Conservation (phyloP, 73 alveolate genomes). For the Stentor roeselii region DNA sequence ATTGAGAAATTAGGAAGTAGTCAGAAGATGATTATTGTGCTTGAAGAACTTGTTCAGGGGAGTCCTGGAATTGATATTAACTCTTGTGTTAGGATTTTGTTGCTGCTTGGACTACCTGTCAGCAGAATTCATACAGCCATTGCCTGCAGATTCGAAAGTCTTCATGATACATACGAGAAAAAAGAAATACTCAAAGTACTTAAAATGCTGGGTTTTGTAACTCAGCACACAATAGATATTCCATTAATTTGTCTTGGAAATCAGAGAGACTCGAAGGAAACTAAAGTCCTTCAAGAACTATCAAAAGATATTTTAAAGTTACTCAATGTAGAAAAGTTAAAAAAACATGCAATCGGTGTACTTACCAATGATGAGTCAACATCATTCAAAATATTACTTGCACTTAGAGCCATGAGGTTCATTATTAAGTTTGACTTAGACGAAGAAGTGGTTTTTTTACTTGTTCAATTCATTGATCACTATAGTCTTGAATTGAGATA, state of each 20-base stretch:
- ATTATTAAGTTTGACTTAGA: neutral
- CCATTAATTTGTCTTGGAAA: neutral
- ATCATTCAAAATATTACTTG: neutral
- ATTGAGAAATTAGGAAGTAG: neutral
- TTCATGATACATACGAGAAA: neutral
- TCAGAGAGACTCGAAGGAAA: neutral
- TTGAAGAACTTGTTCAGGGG: neutral
- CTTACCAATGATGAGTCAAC: conserved; percentile 14
- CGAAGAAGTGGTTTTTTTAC: conserved; percentile 5
- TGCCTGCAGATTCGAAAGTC: neutral
- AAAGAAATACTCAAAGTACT: neutral
- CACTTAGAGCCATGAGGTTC: neutral
- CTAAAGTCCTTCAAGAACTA: neutral
- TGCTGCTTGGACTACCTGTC: neutral
- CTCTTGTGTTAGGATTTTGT: neutral
- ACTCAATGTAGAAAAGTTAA: neutral
- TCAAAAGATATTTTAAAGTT: conserved; percentile 7
- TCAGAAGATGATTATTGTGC: neutral
- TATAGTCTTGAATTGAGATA: neutral
- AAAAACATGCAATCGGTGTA: neutral
- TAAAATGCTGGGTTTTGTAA: neutral
- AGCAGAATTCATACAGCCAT: neutral
- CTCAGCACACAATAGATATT: conserved; percentile 16
- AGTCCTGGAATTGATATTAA: conserved; percentile 9
- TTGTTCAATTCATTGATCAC: conserved; percentile 22